These are phyloP conservation scores for Leptographium galeiforme DNA, from an alignment of 2,329 filamentous ascomycete genomes.

Conservation along the genomic window DNA sequence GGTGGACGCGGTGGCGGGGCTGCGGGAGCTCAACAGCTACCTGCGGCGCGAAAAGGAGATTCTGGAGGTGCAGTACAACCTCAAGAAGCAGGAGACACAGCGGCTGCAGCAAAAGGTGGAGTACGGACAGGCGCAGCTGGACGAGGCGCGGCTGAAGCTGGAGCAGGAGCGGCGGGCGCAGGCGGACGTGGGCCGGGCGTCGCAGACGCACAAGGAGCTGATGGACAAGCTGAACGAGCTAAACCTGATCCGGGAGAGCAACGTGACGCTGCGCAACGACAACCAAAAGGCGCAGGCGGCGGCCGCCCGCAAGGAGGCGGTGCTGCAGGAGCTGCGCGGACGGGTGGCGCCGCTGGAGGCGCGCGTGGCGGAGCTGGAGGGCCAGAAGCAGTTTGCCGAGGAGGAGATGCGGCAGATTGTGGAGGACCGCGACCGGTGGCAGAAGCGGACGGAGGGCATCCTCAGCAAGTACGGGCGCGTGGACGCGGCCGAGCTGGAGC, in stretches of 20 bases:
- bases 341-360: conserved; percentile 71
- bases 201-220: conserved; percentile 73
- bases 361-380: conserved; percentile 70
- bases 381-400: conserved; percentile 65
- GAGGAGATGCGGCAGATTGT: conserved; percentile 81
- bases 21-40: conserved; percentile 85
- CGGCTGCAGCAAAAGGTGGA: conserved; percentile 82
- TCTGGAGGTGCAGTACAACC: conserved; percentile 86
- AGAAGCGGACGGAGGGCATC: conserved; percentile 90
- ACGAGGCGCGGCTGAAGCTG: conserved; percentile 77
- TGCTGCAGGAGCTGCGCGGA: conserved; percentile 58
- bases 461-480: conserved; percentile 91
- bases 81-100: conserved; percentile 78
- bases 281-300: conserved; percentile 65
- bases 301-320: conserved; percentile 59
- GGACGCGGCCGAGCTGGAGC: conserved; percentile 57
- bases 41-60: conserved; percentile 95
- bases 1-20: conserved; percentile 52
- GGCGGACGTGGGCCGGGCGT: conserved; percentile 57
- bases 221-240: conserved; percentile 93
- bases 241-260: conserved; percentile 92
- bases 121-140: conserved; percentile 74
- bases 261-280: conserved; percentile 78
- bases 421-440: conserved; percentile 86
- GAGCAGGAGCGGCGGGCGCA: conserved; percentile 75